Conservation (phyloP, 805 yeast genomes). For the Kazachstania bromeliacearum region DNA sequence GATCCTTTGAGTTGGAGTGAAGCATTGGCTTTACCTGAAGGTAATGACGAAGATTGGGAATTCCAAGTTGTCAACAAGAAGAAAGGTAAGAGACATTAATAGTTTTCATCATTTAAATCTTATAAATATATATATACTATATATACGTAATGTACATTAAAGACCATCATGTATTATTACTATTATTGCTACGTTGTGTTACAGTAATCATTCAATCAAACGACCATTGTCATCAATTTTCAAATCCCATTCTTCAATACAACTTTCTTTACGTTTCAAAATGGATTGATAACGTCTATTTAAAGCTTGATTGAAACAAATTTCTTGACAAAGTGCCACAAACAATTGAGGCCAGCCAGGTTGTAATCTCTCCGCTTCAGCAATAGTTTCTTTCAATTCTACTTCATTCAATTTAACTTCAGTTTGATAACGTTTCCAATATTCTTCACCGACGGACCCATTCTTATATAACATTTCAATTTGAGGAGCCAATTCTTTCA, state of each 20-base stretch:
- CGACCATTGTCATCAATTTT: conserved; percentile 26
- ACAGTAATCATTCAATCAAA: conserved; percentile 12
- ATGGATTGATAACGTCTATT: conserved; percentile 54
- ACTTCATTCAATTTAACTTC: conserved; percentile 71
- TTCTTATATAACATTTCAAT: conserved; percentile 67
- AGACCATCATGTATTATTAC: not conserved
- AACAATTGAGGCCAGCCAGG: conserved; percentile 74
- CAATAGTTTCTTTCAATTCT: conserved; percentile 67
- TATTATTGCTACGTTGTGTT: not conserved
- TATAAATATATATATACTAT: not conserved
- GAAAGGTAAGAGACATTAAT: conserved; percentile 38
- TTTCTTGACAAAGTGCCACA: conserved; percentile 75
- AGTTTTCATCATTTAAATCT: not conserved
- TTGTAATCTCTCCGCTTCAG: conserved; percentile 63
- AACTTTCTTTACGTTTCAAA: conserved; percentile 31
- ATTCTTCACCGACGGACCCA: conserved; percentile 87
- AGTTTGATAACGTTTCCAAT: conserved; percentile 68
- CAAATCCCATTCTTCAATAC: conserved; percentile 25
- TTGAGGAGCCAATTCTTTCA: conserved; percentile 68
- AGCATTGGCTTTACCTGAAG: conserved; percentile 43
- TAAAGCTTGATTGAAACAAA: conserved; percentile 85
- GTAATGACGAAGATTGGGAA: conserved; percentile 46
- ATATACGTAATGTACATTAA: not conserved
- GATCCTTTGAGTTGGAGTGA: conserved; percentile 63
- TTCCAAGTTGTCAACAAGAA: conserved; percentile 60